phyloP scores from a whole-genome alignment of 805 yeast species.

The Metschnikowia lunata region DNA sequence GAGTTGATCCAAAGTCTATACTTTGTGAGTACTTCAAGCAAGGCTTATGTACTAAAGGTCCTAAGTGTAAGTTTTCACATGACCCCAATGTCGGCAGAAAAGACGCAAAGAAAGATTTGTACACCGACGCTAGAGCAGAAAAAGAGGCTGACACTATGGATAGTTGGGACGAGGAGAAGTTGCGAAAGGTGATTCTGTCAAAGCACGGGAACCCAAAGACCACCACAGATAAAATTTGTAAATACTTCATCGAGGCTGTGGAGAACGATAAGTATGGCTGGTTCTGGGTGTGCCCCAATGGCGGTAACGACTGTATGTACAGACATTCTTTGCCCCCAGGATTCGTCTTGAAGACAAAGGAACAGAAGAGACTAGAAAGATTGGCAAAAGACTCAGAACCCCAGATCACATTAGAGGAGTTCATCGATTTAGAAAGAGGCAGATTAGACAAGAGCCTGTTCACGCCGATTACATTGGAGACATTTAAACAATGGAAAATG shows the following conservation, averaged over 20 bases:
- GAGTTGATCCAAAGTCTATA: conserved; percentile 94
- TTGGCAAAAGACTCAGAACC: conserved; percentile 81
- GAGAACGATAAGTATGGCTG: conserved; percentile 97
- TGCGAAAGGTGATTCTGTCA: conserved; percentile 77
- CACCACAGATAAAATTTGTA: conserved; percentile 93
- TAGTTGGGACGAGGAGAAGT: conserved; percentile 93
- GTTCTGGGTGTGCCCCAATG: conserved; percentile 98
- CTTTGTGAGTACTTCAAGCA: conserved; percentile 86
- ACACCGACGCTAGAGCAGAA: conserved; percentile 76
- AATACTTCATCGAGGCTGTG: conserved; percentile 90
- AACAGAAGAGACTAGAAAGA: conserved; percentile 85
- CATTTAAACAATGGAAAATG: conserved; percentile 80
- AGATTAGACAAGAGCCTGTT: conserved; percentile 67
- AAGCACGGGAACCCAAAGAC: conserved; percentile 94
- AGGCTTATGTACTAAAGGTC: conserved; percentile 79
- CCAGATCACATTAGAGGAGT: conserved; percentile 90
- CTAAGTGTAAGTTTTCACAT: conserved; percentile 89
- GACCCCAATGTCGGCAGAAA: conserved; percentile 82
- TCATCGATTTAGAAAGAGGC: conserved; percentile 88
- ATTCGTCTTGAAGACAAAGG: conserved; percentile 93
- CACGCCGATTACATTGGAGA: conserved; percentile 82
- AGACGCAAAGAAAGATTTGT: conserved; percentile 85
- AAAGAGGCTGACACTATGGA: conserved; percentile 89
- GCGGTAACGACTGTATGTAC: conserved; percentile 90
- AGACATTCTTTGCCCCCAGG: conserved; percentile 96